A percentile compares a stretch with the other conserved stretches of the same genome.
phyloP scores from a whole-genome alignment of 2,329 filamentous ascomycete genomes.

The Neospermospora avenae region DNA sequence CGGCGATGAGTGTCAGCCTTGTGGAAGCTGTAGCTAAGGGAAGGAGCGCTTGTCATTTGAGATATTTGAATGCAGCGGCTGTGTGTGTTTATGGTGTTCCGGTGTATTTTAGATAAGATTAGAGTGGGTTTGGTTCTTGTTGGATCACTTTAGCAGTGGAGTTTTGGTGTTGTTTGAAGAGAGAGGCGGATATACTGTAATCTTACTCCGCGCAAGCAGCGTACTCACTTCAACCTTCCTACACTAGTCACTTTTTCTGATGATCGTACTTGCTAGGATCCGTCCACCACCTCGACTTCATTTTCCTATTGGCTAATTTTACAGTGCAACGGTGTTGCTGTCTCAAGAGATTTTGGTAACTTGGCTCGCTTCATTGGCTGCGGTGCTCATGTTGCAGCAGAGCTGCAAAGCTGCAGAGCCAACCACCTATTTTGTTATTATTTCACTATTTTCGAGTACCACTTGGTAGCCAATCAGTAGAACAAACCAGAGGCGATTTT shows the following conservation, averaged over 20 bases:
- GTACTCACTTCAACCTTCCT: too few species aligned
- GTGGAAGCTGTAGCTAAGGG: constrained; percentile 79
- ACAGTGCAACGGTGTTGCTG: neutral
- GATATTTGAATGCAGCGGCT: constrained; percentile 89
- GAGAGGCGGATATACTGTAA: neutral
- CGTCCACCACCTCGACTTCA: too few species aligned
- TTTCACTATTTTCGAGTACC: neutral
- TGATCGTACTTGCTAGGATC: too few species aligned
- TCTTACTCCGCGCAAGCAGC: neutral
- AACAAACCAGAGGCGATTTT: neutral
- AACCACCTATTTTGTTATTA: neutral
- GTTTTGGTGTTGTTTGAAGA: neutral
- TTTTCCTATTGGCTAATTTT: neutral
- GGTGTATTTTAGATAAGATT: constrained; percentile 50
- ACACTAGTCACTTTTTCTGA: too few species aligned
- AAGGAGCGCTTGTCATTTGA: constrained; percentile 76
- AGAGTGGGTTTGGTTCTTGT: neutral
- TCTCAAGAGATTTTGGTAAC: neutral
- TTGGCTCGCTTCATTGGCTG: neutral
- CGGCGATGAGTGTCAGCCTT: constrained; percentile 48
- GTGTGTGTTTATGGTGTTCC: constrained; percentile 95
- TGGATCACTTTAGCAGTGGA: neutral
- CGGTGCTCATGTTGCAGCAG: too few species aligned
- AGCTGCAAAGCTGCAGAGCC: neutral
- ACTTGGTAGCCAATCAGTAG: neutral